Evolutionary conservation across 106 monocot genomes (phyloP), one percentile per base, ranked within the genome.

Genomic region (Acanthochlamys bracteata): DNA sequence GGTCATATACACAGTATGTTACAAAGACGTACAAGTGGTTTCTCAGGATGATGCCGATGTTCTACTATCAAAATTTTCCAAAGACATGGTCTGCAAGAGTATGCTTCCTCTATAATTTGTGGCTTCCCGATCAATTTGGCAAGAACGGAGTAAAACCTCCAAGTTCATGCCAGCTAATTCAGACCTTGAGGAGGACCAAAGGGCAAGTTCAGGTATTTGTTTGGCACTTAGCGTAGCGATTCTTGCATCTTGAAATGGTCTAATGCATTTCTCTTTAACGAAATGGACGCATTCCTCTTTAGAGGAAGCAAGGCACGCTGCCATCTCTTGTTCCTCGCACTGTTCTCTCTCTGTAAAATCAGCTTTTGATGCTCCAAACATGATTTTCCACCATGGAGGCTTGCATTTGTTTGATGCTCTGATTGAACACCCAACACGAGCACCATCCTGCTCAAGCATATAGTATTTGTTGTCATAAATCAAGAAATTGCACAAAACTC

Each of bases 341-440:
- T 22, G 66, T 42, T 88, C 84, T 63, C 91, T 84, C 75, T 88
- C 85, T 0, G 66, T 66, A 55, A 76, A 88, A 73, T 96, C 91
- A 1, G 42, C 66, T 0, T 55, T 23, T 41, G 75, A 60, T 7
- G 20, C 47, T 40, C 82, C 84, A 21, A 91, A 69, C 9, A 91
- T 27, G 41, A 20, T 60, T 65, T 84, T 96, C 95, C 95, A 96
- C 90, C 90, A 96, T 11, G 82, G 88, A 10, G 78, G 78, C 24
- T 76, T 96, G 78, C 95, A 96, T 66, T 80, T 96, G 70, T 79
- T 87, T 14, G 88, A 91, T 24, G 83, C 95, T n/a, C 62, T 76
- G 51, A 96, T 78, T 1, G 95, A 80, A 60, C 95, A 96, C 7
- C 95, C 90, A 14, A 79, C 64, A 22, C 87, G 77, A 60, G 84